Evolutionary conservation across 192 early-diverging fungal genomes (phyloP), one percentile per base, ranked within the genome.

Genomic region (Gryganskiella cystojenkinii): DNA sequence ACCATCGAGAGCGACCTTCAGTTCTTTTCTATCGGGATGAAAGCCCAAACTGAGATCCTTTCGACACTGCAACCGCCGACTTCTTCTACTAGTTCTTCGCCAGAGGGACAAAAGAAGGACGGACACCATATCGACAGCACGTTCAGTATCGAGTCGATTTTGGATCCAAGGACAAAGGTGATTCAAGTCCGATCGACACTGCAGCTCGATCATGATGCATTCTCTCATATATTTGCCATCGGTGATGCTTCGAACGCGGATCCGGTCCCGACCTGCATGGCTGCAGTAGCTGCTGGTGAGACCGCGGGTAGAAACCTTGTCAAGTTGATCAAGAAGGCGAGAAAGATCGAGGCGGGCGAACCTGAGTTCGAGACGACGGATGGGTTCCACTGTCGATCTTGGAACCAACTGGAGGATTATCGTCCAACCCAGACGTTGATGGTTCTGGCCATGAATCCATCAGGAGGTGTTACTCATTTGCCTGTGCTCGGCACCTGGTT

Each of bases 141-240:
- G 0, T 76, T 76, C 25, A 35, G 63, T 10, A 22, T 24, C 31
- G 30, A 49, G 3, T 47, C 43, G 0, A 22, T 76, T 15, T 62
- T 90, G 1, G 83, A 89, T 13, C 84, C 86, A 0, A 71, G 82
- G 31, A 81, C 86, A 0, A 84, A 82, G 17, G 90, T 88, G 65
- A 83, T 96, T 68, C 70, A 82, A 0, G 91, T 93, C 20, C 71
- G 64, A 22, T 73, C 85, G 24, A 95, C 93, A 1, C 78, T 94
- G 64, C 95, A 96, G 61, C 63, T 95, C 1, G 82, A 85, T 22
- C 80, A 89, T 54, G 55, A 61, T 9, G 54, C 43, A 4, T 85
- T 86, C 71, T 72, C 87, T 0, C 63, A 94, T 61, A 90, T 96
- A 15, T 96, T 92, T 71, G 92, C 92, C 4, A 73, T 85, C 37